Conservation (phyloP, 495 filamentous ascomycete species). For the Talaromyces stipitatus region DNA sequence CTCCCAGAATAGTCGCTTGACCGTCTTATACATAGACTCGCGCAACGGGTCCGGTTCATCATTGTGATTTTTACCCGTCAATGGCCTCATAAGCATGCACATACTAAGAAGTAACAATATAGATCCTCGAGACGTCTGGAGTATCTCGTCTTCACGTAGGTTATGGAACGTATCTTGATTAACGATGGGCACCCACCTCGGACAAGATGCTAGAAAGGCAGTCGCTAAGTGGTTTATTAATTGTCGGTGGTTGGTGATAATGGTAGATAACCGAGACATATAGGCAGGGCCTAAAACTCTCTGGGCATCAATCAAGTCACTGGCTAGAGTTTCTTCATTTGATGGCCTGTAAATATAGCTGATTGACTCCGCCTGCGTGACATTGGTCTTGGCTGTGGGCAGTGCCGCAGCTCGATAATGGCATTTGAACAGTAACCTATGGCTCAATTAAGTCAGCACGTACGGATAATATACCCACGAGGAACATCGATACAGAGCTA, state of each 20-base stretch:
- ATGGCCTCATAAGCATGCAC: slow-evolving; percentile 1
- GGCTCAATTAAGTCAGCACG: background rate
- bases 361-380: background rate
- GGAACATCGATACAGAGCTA: background rate
- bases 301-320: background rate
- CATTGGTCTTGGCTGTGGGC: background rate
- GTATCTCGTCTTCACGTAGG: background rate
- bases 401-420: background rate
- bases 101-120: background rate
- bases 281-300: background rate
- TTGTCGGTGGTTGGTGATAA: background rate
- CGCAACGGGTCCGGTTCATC: background rate
- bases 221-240: background rate
- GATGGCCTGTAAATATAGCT: background rate
- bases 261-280: background rate
- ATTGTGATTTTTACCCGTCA: background rate
- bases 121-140: background rate
- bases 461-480: background rate
- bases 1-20: slow-evolving; percentile 2
- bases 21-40: background rate
- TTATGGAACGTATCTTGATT: background rate
- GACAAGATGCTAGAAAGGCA: background rate
- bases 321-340: background rate
- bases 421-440: slow-evolving; percentile 2
- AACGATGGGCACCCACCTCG: slow-evolving; percentile 3